A percentile compares a stretch with the other conserved stretches of the same genome.
Conservation (phyloP, 805 yeast species). For the Maudiozyma turicensis region DNA sequence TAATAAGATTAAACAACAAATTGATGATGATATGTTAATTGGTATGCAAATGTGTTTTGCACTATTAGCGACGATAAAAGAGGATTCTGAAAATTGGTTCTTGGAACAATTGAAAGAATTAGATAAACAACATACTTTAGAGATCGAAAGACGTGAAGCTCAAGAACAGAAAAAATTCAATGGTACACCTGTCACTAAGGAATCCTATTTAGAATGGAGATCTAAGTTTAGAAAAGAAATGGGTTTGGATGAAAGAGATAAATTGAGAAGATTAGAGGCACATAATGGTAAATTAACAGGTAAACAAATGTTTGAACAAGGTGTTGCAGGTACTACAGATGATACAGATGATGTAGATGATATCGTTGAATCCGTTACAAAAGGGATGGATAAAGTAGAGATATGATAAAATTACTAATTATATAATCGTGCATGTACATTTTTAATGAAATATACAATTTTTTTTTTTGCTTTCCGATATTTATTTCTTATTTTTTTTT, state of each 20-base stretch:
- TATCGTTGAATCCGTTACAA: conserved; percentile 10
- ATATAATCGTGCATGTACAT: not conserved
- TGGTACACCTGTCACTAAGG: conserved; percentile 83
- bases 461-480: not conserved
- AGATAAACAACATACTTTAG: conserved; percentile 51
- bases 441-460: not conserved
- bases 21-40: conserved; percentile 51
- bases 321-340: conserved; percentile 54
- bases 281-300: conserved; percentile 80
- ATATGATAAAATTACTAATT: not conserved
- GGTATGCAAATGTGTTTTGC: conserved; percentile 93
- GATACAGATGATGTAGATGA: conserved; percentile 41
- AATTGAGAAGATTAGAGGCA: conserved; percentile 41
- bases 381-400: conserved; percentile 5
- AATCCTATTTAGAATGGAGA: conserved; percentile 70
- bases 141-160: conserved; percentile 53
- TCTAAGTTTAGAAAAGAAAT: conserved; percentile 56
- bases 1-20: conserved; percentile 31
- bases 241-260: conserved; percentile 53
- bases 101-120: conserved; percentile 42
- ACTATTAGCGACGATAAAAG: conserved; percentile 66
- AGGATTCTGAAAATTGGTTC: conserved; percentile 64
- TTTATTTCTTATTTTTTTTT: too few relatives aligned
- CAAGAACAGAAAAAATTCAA: conserved; percentile 82
- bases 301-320: conserved; percentile 79